Base-by-base conservation (phyloP, 371 early-diverging fungal species). In the Mortierella sp. region DNA sequence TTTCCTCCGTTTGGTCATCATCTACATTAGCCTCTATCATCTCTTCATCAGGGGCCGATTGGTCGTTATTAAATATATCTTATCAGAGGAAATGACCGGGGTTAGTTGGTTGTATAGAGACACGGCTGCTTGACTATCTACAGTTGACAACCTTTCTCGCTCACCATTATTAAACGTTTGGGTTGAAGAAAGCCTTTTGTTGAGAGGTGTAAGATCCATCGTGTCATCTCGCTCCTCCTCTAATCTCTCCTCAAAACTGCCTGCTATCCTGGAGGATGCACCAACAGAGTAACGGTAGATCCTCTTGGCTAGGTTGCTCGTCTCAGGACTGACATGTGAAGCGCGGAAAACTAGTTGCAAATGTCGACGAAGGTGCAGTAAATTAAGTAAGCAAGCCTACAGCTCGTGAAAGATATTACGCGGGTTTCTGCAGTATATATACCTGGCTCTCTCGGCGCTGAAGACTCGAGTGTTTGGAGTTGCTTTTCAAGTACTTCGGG, bases 281-380 rank as follows among this genome's bases (percentile, higher is more conserved):
- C 80, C 70, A 7, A 65, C 54, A 17, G 75, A 80, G 49, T 74
- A 74, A 1, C 80, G 69, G 31, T 74, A 65, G 17, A 80, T 74
- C 61, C 75, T 59, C 57, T 74, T 80, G 49, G 71, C 71, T 23
- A 80, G 49, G 37, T 62, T 80, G 56, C 71, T 80, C 3, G 80
- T 80, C 32, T 70, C 75, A 6, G 80, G 80, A 49, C 75, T 74
- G 29, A 74, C 75, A 43, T 77, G 72, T 19, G 72, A 65, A 15
- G 78, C 63, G 19, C 57, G 69, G 32, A 72, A 77, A 10, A 77
- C 72, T 72, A 54, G 23, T 5, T 37, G 13, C 31, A 64, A 22
- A 53, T 56, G 8, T 37, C 17, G 17, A 40, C 4, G 9, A 28
- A 31, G 22, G 55, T 49, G n/a, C 34, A 59, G 42, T 40, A n/a